Percentiles rank a stretch among this genome's conserved stretches.
Evolutionary conservation across 257 asterid species (phyloP).

Genomic region (Ilex asprella): DNA sequence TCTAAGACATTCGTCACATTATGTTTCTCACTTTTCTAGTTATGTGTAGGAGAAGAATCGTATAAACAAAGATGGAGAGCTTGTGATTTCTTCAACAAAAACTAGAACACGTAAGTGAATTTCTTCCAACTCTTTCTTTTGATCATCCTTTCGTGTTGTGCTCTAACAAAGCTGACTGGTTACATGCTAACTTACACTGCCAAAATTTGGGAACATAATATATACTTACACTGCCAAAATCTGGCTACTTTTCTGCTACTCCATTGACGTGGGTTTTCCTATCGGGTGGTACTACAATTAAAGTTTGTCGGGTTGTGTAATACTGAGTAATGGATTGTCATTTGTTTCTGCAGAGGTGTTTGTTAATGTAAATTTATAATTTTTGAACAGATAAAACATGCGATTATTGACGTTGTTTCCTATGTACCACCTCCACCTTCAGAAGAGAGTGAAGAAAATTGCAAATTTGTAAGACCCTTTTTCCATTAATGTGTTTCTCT

Average conservation of each 20-base stretch:
- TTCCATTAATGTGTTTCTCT: too few species aligned
- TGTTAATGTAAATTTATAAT: too few species aligned
- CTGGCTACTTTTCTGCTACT: too few species aligned
- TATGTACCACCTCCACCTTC: constrained; percentile 94
- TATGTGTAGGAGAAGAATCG: constrained; percentile 75
- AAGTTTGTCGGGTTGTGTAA: too few species aligned
- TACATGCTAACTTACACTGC: constrained; percentile 12
- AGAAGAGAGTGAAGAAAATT: constrained; percentile 59
- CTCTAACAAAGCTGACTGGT: constrained; percentile 10
- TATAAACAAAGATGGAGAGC: constrained; percentile 86
- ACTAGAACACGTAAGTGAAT: constrained; percentile 77
- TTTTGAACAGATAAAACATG: constrained; percentile 15
- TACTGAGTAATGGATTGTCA: too few species aligned
- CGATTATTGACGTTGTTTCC: constrained; percentile 83
- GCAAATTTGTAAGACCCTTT: constrained; percentile 40
- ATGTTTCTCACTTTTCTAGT: neutral
- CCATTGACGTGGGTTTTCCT: too few species aligned
- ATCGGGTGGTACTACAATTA: too few species aligned
- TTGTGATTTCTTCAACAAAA: constrained; percentile 82
- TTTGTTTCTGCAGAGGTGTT: too few species aligned
- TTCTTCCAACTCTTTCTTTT: constrained; percentile 16
- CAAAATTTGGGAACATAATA: too few species aligned
- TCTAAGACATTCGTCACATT: too few species aligned
- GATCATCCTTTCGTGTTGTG: constrained; percentile 8
- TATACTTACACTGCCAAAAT: too few species aligned